phyloP scores from a whole-genome alignment of 768 basidiomycete species.

The Boletus sp. region DNA sequence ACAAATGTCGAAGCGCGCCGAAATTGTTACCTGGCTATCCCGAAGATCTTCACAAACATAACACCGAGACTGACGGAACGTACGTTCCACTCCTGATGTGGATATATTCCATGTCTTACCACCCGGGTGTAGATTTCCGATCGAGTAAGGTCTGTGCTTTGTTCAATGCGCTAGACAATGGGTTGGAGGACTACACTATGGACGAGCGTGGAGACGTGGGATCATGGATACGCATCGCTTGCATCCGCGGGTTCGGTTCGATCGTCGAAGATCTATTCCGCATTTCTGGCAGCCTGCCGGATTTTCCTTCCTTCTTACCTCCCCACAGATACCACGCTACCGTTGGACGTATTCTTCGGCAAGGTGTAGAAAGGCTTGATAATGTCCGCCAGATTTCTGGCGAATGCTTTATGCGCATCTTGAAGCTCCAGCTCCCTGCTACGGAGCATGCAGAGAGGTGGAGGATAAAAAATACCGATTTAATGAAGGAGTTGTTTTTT shows the following conservation, averaged over 20 bases:
- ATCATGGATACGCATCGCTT: constrained; percentile 87
- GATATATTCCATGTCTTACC: constrained; percentile 8
- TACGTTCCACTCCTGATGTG: constrained; percentile 33
- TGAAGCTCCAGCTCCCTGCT: constrained; percentile 45
- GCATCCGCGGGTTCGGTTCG: constrained; percentile 61
- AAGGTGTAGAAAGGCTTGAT: constrained; percentile 87
- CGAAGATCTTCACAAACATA: constrained; percentile 46
- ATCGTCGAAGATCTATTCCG: constrained; percentile 51
- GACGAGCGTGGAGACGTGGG: constrained; percentile 97
- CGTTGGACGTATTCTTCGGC: constrained; percentile 74
- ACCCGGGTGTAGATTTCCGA: constrained; percentile 42
- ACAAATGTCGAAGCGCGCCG: constrained; percentile 57
- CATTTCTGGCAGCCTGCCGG: constrained; percentile 37
- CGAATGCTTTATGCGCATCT: constrained; percentile 49
- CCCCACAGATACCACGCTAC: constrained; percentile 51
- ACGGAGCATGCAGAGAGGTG: constrained; percentile 42
- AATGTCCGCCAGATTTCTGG: constrained; percentile 85
- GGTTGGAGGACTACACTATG: constrained; percentile 84
- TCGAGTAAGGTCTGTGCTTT: constrained; percentile 44
- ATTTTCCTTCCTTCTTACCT: constrained; percentile 60
- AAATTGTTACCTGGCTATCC: constrained; percentile 47
- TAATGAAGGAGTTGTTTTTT: constrained; percentile 54
- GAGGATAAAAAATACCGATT: constrained; percentile 45
- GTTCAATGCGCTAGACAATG: constrained; percentile 57
- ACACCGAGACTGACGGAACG: constrained; percentile 42